Conservation (phyloP, 345 rosid species). For the Geranium rotundifolium region DNA sequence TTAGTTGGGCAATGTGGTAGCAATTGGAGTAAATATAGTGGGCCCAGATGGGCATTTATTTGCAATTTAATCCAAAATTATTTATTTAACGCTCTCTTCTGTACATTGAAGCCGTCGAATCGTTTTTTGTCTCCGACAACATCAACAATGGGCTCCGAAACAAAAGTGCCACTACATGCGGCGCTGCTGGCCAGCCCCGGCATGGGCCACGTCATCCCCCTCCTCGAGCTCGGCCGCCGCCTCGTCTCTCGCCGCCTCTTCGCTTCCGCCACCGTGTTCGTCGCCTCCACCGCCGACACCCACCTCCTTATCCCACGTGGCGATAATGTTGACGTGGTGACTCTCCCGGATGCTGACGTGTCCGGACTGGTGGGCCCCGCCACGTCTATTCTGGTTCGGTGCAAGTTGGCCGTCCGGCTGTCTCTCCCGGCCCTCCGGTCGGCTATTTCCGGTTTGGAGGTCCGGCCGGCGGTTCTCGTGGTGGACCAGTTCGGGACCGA, state of each 20-base stretch:
- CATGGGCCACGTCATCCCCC: constrained; percentile 58
- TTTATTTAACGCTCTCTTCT: no score
- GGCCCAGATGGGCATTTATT: no score
- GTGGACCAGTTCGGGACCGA: constrained; percentile 48
- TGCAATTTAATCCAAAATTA: no score
- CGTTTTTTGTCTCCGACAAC: no score
- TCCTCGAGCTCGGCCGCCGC: constrained; percentile 46
- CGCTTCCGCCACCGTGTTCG: constrained; percentile 27
- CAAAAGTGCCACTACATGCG: constrained; percentile 26
- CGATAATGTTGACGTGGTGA: constrained; percentile 17
- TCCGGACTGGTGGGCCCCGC: constrained; percentile 18
- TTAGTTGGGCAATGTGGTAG: no score
- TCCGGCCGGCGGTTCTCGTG: constrained; percentile 32
- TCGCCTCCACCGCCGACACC: constrained; percentile 15
- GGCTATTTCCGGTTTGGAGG: constrained; percentile 23
- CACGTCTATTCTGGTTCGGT: constrained; percentile 20
- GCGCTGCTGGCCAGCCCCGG: constrained; percentile 59
- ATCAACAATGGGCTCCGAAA: not conserved
- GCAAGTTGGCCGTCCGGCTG: constrained; percentile 27
- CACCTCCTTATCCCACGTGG: constrained; percentile 7
- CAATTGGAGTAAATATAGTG: no score
- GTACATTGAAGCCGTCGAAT: no score
- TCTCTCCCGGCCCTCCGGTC: constrained; percentile 34
- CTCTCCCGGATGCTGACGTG: constrained; percentile 28
- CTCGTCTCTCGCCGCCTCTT: constrained; percentile 29